phyloP scores from a whole-genome alignment of 176 grass and related monocot genomes.

The Hyparrhenia diplandra region DNA sequence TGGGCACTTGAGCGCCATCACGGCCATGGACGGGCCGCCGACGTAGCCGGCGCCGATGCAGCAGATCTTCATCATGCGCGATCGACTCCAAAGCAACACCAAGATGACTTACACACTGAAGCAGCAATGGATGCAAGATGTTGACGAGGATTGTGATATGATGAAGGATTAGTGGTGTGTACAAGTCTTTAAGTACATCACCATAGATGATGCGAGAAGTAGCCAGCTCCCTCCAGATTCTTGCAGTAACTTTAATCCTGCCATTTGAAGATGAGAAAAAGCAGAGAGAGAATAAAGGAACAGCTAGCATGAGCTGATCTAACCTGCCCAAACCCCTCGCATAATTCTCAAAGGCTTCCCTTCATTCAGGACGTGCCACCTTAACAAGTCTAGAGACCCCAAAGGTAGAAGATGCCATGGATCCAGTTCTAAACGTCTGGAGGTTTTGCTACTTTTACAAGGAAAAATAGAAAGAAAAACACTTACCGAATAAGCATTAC shows the following conservation, averaged over 20 bases:
- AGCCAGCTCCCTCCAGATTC: neutral
- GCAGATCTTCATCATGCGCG: slow-evolving; percentile 44
- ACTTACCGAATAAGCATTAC: neutral
- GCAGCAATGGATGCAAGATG: neutral
- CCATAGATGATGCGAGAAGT: neutral
- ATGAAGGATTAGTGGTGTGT: neutral
- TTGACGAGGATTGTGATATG: neutral
- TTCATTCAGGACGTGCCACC: neutral
- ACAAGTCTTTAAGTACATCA: neutral
- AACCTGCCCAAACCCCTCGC: neutral
- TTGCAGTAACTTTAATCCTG: neutral
- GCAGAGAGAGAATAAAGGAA: neutral
- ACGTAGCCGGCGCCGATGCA: slow-evolving; percentile 64
- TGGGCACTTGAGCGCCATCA: slow-evolving; percentile 52
- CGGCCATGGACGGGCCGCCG: slow-evolving; percentile 51
- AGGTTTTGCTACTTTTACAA: neutral
- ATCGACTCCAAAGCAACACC: neutral
- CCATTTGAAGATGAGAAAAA: neutral
- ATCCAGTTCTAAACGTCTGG: neutral
- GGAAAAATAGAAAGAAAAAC: neutral
- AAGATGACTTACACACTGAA: neutral
- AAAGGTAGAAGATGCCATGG: neutral
- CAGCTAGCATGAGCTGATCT: neutral
- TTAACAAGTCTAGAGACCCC: neutral
- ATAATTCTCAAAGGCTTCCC: neutral